Conservation (phyloP, 108 stramenopile species). For the Hondaea fermentalgiana region DNA sequence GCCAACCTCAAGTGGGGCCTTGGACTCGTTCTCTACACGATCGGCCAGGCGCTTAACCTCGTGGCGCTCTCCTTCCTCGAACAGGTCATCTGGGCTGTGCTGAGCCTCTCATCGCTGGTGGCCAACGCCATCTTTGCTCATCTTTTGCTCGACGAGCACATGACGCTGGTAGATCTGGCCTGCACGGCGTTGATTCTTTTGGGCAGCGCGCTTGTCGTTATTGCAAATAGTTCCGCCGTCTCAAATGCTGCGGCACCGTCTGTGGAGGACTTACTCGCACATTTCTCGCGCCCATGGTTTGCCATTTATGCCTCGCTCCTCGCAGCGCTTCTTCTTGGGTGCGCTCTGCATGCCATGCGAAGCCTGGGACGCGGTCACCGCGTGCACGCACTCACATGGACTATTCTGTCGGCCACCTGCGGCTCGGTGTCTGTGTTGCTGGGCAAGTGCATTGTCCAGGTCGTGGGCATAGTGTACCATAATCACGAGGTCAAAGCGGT, state of each 20-base stretch:
- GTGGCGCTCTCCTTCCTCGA: not conserved
- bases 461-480: not conserved
- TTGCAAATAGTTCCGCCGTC: not conserved
- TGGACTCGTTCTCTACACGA: not conserved
- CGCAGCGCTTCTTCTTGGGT: not conserved
- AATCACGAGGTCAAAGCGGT: not conserved
- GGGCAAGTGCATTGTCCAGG: not conserved
- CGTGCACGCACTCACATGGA: conserved; percentile 14
- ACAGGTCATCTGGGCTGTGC: not conserved
- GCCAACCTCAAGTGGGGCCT: conserved; percentile 1
- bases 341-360: not conserved
- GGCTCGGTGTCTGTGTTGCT: not conserved
- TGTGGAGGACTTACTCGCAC: not conserved
- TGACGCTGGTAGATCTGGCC: not conserved
- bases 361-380: not conserved
- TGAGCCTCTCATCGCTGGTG: conserved; percentile 4
- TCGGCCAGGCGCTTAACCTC: not conserved
- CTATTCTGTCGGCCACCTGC: not conserved
- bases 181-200: not conserved
- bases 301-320: not conserved
- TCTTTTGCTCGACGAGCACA: not conserved
- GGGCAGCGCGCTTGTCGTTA: not conserved
- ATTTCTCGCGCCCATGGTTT: not conserved
- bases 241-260: not conserved
- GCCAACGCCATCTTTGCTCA: not conserved